Evolutionary conservation across 2,329 filamentous ascomycete species (phyloP).

Genomic region (Thyridium curvatum): DNA sequence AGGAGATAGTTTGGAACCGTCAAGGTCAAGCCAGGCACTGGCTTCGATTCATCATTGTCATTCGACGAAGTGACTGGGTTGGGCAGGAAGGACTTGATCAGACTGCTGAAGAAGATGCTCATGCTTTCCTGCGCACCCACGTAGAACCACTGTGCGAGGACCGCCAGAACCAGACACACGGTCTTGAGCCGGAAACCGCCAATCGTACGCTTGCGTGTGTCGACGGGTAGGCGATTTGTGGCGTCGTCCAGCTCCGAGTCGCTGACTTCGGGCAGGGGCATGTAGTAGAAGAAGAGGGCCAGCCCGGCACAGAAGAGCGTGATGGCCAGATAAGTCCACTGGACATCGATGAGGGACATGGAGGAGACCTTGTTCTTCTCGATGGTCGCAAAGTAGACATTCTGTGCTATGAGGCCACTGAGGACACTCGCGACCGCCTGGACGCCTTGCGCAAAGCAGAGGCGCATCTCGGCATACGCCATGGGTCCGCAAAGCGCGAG

Average conservation of each 20-base stretch:
- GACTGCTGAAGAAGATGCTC: constrained; percentile 52
- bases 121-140: constrained; percentile 66
- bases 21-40: constrained; percentile 39
- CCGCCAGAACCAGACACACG: constrained; percentile 59
- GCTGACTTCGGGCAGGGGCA: constrained; percentile 56
- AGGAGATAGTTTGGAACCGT: constrained; percentile 61
- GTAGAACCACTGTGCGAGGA: constrained; percentile 73
- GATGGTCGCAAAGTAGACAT: constrained; percentile 64
- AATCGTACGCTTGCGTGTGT: constrained; percentile 40
- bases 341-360: constrained; percentile 62
- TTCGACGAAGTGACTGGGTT: constrained; percentile 13
- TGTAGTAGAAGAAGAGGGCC: constrained; percentile 63
- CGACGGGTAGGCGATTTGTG: constrained; percentile 39
- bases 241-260: constrained; percentile 48
- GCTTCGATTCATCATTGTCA: constrained; percentile 28
- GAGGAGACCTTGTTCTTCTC: constrained; percentile 19
- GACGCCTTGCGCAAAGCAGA: constrained; percentile 69
- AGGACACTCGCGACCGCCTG: constrained; percentile 71
- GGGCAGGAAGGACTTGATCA: constrained; percentile 37
- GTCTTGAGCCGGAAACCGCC: constrained; percentile 48
- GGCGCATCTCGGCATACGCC: constrained; percentile 65
- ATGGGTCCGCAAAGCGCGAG: constrained; percentile 65
- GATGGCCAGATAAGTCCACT: constrained; percentile 82
- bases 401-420: constrained; percentile 65
- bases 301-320: constrained; percentile 67